Evolutionary conservation across 2,329 filamentous ascomycete genomes (phyloP), one percentile per base, ranked within the genome.

Genomic region (Pseudogymnoascus sp.): DNA sequence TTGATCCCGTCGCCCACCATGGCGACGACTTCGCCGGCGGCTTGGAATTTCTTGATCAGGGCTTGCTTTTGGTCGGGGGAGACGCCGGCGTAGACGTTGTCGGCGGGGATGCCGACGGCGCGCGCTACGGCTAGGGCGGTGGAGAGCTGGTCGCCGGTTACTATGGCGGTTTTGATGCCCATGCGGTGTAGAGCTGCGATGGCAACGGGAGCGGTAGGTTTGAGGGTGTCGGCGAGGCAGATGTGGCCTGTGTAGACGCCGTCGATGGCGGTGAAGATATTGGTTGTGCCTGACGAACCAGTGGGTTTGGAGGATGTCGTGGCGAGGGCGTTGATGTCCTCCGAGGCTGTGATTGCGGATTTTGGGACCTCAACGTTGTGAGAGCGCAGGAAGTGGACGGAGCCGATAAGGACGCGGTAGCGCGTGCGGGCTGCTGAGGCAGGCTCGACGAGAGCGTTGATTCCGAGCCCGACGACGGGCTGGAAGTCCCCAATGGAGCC

Each of bases 1-100:
- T 99, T 99, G 82, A 99, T 97, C 44, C 95, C 95, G 74, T 99
- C 95, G 61, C 95, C 93, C 13, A 97, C 93, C 95, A 99, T 99
- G 68, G 91, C 95, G 26, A 97, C 91, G 60, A 89, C 80, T 70
- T 92, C 84, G 65, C 91, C 91, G 61, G 81, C 76, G 0, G 81
- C 79, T 76, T 97, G 91, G 16, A 97, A 82, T 62, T 88, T 79
- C 60, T 86, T 84, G 70, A 99, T 82, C 68, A 97, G 96, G 29
- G 83, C 80, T 74, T 96, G 93, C 74, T 99, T 99, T 77, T 96
- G 90, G 67, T 91, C 88, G 0, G 95, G 95, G 3, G 90, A 91
- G 59, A 93, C 90, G n/a, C 90, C 90, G 11, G 95, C 91, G 72
- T 88, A 88, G 38, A 97, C 91, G 66, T 92, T 82, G 3, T 88